Conservation (phyloP, 805 yeast genomes). For the Grigorovia jiainica region DNA sequence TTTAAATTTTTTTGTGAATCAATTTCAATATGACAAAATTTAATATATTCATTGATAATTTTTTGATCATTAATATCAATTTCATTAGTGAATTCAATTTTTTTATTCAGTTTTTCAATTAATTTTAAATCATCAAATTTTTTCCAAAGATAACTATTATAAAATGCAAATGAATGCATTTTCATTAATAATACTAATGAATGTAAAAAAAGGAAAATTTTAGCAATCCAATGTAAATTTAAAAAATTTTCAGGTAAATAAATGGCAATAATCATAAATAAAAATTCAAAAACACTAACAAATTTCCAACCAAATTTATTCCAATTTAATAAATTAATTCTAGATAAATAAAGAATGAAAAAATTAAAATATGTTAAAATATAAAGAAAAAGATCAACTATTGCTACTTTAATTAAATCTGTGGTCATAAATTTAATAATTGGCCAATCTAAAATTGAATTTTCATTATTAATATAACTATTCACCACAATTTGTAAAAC, state of each 20-base stretch:
- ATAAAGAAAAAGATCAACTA: conserved; percentile 72
- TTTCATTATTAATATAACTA: conserved; percentile 37
- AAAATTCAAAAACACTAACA: conserved; percentile 48
- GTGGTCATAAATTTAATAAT: conserved; percentile 48
- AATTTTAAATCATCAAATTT: conserved; percentile 45
- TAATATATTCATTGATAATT: conserved; percentile 40
- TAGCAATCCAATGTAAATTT: conserved; percentile 78
- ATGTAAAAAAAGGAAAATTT: conserved; percentile 75
- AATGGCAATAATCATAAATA: conserved; percentile 44
- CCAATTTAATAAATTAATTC: conserved; percentile 48
- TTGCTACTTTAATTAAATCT: conserved; percentile 58
- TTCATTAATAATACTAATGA: conserved; percentile 85
- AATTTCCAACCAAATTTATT: conserved; percentile 49
- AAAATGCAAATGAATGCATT: conserved; percentile 85
- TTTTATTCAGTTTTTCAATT: conserved; percentile 32
- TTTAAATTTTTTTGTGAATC: conserved; percentile 34
- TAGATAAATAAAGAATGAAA: conserved; percentile 47
- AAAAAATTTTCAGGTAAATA: conserved; percentile 42
- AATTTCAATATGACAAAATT: conserved; percentile 67
- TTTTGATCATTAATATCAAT: conserved; percentile 46
- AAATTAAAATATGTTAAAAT: conserved; percentile 52
- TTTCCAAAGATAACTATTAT: conserved; percentile 65
- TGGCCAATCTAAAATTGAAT: conserved; percentile 36
- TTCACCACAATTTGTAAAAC: conserved; percentile 45
- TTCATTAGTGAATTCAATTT: conserved; percentile 24